Percentiles rank a stretch among this genome's conserved stretches.
phyloP scores from a whole-genome alignment of 768 basidiomycete genomes.

The Scleroderma citrinum region DNA sequence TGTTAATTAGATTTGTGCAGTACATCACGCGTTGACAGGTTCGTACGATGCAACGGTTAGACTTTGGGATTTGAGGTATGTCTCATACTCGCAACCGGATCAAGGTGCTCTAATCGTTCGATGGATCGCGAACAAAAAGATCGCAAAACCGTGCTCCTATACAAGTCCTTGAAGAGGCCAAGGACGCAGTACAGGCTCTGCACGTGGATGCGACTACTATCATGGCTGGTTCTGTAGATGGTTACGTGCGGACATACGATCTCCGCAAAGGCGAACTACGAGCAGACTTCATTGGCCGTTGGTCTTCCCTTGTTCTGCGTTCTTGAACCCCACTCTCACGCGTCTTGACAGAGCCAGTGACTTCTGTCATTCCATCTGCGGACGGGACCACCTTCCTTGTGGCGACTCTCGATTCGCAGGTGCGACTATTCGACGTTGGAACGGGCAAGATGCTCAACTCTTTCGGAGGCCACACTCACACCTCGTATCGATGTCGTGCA shows the following conservation, averaged over 20 bases:
- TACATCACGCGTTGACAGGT: constrained; percentile 39
- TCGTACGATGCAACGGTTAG: constrained; percentile 90
- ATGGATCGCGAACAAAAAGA: constrained; percentile 32
- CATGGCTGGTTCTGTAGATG: constrained; percentile 84
- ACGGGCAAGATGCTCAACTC: constrained; percentile 83
- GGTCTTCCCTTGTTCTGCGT: constrained; percentile 26
- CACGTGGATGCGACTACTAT: constrained; percentile 62
- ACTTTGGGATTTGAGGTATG: constrained; percentile 87
- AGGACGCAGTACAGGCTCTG: constrained; percentile 80
- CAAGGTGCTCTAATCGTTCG: background rate
- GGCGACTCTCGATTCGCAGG: constrained; percentile 75
- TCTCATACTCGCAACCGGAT: background rate
- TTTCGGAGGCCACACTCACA: constrained; percentile 72
- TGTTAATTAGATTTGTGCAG: background rate
- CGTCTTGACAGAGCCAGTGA: constrained; percentile 66
- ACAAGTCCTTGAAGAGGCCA: constrained; percentile 85
- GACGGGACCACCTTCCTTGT: constrained; percentile 80
- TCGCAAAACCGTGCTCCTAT: constrained; percentile 78
- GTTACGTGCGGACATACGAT: constrained; percentile 90
- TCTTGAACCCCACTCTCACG: background rate
- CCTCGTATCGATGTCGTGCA: constrained; percentile 71
- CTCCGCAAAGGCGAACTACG: constrained; percentile 88
- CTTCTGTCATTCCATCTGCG: constrained; percentile 72
- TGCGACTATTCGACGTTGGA: constrained; percentile 79
- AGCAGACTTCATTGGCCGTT: constrained; percentile 87